These are phyloP conservation scores for Yamadazyma sp. DNA, from an alignment of 805 yeast species.

Conservation along the genomic window DNA sequence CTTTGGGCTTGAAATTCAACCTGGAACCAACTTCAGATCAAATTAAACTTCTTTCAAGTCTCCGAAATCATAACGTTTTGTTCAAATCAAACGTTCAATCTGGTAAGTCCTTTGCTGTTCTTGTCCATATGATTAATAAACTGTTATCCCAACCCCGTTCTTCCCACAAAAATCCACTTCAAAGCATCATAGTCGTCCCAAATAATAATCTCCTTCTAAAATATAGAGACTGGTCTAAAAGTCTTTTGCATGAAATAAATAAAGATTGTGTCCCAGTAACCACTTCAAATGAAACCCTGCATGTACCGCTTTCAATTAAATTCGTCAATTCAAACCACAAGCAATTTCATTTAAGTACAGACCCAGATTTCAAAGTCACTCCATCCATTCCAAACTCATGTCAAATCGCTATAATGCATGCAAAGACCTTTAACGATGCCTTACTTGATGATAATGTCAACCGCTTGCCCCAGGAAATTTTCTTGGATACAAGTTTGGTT, in stretches of 20 bases:
- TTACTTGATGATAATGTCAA: not conserved
- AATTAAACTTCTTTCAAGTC: too few species aligned
- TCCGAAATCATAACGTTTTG: constrained; percentile 7
- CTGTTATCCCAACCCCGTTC: constrained; percentile 19
- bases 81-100: constrained; percentile 14
- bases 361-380: not conserved
- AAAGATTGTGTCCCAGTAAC: constrained; percentile 19
- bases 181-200: constrained; percentile 24
- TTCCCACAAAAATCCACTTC: constrained; percentile 10
- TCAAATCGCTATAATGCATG: not conserved
- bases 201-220: constrained; percentile 18
- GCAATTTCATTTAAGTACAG: not conserved
- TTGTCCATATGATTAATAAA: constrained; percentile 18
- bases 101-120: constrained; percentile 21
- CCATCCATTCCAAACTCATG: too few species aligned
- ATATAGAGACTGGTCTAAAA: constrained; percentile 12
- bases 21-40: constrained; percentile 18
- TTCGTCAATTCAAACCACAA: not conserved
- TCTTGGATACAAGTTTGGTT: constrained; percentile 2
- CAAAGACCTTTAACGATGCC: not conserved
- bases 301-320: too few species aligned
- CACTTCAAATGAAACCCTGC: too few species aligned
- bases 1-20: constrained; percentile 9
- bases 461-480: not conserved
- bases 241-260: constrained; percentile 18